These are phyloP conservation scores for Exophiala sp. DNA, from an alignment of 2,329 filamentous ascomycete genomes.

Conservation along the genomic window DNA sequence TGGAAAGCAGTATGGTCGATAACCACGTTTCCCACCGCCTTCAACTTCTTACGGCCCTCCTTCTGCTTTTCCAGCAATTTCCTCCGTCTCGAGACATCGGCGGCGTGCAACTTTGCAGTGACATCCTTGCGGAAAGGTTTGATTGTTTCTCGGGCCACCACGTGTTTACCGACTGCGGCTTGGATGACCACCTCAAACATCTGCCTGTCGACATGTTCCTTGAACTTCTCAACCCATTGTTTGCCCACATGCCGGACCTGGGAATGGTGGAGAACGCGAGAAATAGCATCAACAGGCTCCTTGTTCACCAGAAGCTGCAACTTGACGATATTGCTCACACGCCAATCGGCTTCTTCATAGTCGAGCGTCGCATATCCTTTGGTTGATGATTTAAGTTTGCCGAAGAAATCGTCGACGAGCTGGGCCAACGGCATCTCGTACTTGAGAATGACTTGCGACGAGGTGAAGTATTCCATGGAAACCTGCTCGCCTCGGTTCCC, in stretches of 20 bases:
- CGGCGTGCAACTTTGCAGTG: constrained; percentile 83
- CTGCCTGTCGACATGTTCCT: constrained; percentile 90
- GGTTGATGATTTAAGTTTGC: constrained; percentile 85
- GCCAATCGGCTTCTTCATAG: constrained; percentile 92
- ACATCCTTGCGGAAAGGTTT: constrained; percentile 98
- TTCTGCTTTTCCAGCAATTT: constrained; percentile 97
- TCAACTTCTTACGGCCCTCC: constrained; percentile 81
- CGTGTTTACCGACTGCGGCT: constrained; percentile 71
- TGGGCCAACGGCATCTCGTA: constrained; percentile 85
- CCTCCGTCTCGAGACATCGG: constrained; percentile 71
- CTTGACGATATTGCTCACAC: constrained; percentile 72
- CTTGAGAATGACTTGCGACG: constrained; percentile 87
- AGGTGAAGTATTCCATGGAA: constrained; percentile 83
- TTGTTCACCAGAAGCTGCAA: constrained; percentile 93
- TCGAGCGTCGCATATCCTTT: constrained; percentile 95
- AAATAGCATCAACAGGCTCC: constrained; percentile 84
- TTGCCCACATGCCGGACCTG: constrained; percentile 76
- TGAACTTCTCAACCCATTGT: constrained; percentile 91
- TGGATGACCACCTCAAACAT: constrained; percentile 98
- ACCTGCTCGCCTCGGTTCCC: constrained; percentile 79
- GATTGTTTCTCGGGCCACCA: constrained; percentile 87
- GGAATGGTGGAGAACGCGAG: constrained; percentile 77
- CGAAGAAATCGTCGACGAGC: constrained; percentile 94
- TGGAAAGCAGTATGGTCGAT: constrained; percentile 97
- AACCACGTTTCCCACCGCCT: constrained; percentile 74